Conservation (phyloP, 2,329 filamentous ascomycete species). For the Cryphonectria radicalis region DNA sequence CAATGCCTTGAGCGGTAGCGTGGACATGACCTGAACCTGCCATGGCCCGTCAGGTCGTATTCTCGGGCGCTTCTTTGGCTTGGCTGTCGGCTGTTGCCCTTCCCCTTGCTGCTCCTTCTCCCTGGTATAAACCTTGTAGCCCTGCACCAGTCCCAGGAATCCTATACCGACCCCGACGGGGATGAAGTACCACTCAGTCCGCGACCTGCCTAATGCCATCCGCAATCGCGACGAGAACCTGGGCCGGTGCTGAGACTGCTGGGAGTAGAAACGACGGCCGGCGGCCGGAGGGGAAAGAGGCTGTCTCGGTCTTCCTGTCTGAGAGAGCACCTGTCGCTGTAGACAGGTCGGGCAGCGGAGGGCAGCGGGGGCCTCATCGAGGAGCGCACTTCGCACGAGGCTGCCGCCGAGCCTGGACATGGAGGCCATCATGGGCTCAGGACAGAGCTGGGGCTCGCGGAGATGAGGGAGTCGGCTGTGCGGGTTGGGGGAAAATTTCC, state of each 20-base stretch:
- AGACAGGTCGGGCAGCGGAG: conserved; percentile 28
- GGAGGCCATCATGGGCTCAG: conserved; percentile 27
- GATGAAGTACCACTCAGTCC: conserved; percentile 87
- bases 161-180: conserved; percentile 84
- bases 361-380: conserved; percentile 25
- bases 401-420: conserved; percentile 30
- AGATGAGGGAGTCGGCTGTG: not conserved
- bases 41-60: conserved; percentile 86
- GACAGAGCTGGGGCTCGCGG: conserved; percentile 13
- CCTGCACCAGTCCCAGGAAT: conserved; percentile 81
- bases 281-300: conserved; percentile 26
- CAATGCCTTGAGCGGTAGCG: conserved; percentile 85
- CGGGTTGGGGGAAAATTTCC: conserved; percentile 8
- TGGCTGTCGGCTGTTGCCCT: conserved; percentile 34
- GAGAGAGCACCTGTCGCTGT: conserved; percentile 20
- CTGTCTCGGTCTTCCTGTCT: conserved; percentile 21
- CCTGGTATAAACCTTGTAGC: conserved; percentile 72
- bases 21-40: conserved; percentile 94
- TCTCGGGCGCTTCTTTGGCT: conserved; percentile 58
- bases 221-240: conserved; percentile 58
- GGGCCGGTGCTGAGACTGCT: conserved; percentile 49
- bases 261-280: conserved; percentile 43
- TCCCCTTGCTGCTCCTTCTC: conserved; percentile 57
- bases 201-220: conserved; percentile 54
- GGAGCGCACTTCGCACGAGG: conserved; percentile 28